Evolutionary conservation across 495 filamentous ascomycete genomes (phyloP), one percentile per base, ranked within the genome.

Genomic region (Thermothielavioides terrestris): DNA sequence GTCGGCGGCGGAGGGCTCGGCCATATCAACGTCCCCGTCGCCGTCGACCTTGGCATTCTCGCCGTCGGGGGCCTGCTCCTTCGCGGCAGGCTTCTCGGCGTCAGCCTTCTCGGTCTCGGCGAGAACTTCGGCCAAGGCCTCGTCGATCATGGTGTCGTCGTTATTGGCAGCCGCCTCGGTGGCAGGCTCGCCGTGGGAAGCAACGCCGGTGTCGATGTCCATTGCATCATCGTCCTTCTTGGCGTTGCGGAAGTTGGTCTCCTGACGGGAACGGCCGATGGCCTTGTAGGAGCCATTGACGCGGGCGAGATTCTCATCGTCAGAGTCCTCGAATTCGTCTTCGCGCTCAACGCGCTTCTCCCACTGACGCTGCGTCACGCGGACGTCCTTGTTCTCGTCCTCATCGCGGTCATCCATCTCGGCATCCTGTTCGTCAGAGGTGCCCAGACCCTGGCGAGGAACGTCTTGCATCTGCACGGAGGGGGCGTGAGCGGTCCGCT

Each of bases 401-500:
- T 92, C 92, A 46, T 97, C 91, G 2, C 85, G 61, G 59, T 96
- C 89, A 54, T 94, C 88, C 20, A 92, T 72, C 53, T 84, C 80
- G n/a, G 86, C 92, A 38, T 95, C 90, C 23, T 85, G 82, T 36
- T 95, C 90, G 46, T 94, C 88, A 12, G 79, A 74, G 53, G 78
- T 74, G 59, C 86, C 81, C 25, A 86, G 58, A 1, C 84, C 76
- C 20, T 83, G 77, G 9, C 87, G 85, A 2, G 94, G 92, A n/a
- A 95, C 85, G 58, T 95, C 89, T 7, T 85, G 84, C 81, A 95
- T 89, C 64, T 96, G 92, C 12, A 97, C 92, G 0, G 88, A 94
- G 1, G 94, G 92, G 0, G 85, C 88, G 57, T 88, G 85, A 2
- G 84, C 81, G 0, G 91, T 96, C 41, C 86, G 85, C 57, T 84